phyloP scores from a whole-genome alignment of 805 yeast genomes.

The Saturnispora ahearnii region DNA sequence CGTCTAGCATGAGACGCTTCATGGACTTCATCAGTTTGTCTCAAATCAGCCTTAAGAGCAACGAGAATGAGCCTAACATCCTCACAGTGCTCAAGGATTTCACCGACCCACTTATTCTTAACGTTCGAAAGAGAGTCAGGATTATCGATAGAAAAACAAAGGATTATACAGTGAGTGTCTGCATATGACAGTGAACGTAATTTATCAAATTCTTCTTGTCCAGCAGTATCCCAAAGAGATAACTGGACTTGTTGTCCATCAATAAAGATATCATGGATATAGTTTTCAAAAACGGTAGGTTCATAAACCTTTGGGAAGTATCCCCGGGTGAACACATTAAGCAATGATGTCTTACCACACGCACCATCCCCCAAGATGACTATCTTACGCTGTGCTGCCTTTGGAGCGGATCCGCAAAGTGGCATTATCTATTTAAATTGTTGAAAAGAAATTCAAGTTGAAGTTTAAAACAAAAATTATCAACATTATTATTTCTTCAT shows the following conservation, averaged over 20 bases:
- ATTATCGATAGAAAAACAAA: conserved; percentile 91
- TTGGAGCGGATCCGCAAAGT: conserved; percentile 36
- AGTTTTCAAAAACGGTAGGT: conserved; percentile 96
- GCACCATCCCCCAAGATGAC: conserved; percentile 98
- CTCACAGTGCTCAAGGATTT: conserved; percentile 92
- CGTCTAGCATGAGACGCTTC: conserved; percentile 30
- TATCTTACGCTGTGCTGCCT: conserved; percentile 77
- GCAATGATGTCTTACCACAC: conserved; percentile 91
- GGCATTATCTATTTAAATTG: conserved; percentile 25
- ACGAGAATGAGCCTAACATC: conserved; percentile 91
- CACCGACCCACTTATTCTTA: conserved; percentile 94
- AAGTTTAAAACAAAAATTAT: neutral
- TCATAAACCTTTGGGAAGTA: conserved; percentile 97
- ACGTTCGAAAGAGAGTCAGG: conserved; percentile 92
- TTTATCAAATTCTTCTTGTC: conserved; percentile 96
- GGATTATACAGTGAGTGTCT: conserved; percentile 95
- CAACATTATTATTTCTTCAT: neutral
- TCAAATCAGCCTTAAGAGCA: conserved; percentile 88
- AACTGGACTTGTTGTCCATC: conserved; percentile 89
- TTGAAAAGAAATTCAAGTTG: neutral
- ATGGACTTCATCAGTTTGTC: conserved; percentile 46
- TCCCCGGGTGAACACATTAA: conserved; percentile 94
- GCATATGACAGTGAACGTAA: conserved; percentile 85
- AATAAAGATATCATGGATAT: conserved; percentile 92
- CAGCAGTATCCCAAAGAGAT: conserved; percentile 98